phyloP scores from a whole-genome alignment of 73 alveolate species.

The Symbiodinium natans region DNA sequence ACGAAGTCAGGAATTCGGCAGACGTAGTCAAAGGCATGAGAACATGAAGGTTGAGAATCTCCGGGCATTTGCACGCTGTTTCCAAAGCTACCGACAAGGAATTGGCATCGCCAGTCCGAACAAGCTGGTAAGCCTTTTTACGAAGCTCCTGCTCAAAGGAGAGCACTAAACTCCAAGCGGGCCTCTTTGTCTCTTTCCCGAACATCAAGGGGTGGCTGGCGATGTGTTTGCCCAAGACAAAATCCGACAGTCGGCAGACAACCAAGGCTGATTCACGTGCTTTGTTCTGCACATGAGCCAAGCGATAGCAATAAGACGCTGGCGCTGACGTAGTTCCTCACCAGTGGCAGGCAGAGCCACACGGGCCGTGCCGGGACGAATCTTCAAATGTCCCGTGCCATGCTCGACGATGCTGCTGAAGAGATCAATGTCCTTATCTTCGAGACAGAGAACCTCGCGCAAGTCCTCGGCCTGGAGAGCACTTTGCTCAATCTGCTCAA shows the following conservation, averaged over 20 bases:
- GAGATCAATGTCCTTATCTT: neutral
- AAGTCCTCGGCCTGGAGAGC: neutral
- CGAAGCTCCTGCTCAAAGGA: conserved; percentile 28
- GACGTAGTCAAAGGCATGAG: conserved; percentile 35
- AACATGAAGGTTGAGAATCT: conserved; percentile 16
- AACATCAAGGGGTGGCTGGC: neutral
- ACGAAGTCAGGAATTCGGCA: neutral
- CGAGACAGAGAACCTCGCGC: neutral
- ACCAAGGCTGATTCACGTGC: conserved; percentile 9
- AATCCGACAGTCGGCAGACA: conserved; percentile 13
- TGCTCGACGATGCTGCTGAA: neutral
- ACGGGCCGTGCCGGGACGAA: conserved; percentile 47
- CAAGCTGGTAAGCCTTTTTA: neutral
- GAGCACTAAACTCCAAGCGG: conserved; percentile 33
- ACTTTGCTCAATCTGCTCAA: neutral
- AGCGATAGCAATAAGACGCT: conserved; percentile 15
- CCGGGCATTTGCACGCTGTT: conserved; percentile 5
- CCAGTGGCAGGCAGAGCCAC: conserved; percentile 3
- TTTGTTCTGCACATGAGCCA: conserved; percentile 36
- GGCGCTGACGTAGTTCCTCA: conserved; percentile 49
- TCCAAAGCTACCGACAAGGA: neutral
- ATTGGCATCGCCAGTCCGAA: neutral
- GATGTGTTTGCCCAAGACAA: conserved; percentile 21
- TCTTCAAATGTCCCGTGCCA: neutral
- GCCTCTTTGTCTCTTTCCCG: neutral